phyloP scores from a whole-genome alignment of 163 green algal genomes.

The Scenedesmus sp. region DNA sequence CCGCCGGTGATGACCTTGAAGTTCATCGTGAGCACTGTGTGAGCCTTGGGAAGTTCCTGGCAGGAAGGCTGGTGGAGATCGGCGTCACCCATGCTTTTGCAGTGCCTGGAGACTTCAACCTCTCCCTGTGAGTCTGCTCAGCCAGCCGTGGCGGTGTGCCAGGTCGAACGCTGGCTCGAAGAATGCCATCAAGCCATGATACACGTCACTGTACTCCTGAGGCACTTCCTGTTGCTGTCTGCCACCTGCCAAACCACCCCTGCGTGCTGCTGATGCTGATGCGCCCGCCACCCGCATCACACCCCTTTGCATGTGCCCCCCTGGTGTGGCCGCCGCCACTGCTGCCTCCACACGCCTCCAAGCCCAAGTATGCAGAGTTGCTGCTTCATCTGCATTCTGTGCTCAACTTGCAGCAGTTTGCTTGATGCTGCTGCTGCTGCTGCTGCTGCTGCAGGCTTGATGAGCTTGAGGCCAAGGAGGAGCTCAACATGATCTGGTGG shows the following conservation, averaged over 20 bases:
- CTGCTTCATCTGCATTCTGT: neutral
- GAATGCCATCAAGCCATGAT: too few relatives aligned
- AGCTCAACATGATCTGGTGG: conserved; percentile 51
- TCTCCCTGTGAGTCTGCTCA: conserved; percentile 25
- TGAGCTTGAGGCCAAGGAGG: conserved; percentile 30
- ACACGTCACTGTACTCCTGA: too few relatives aligned
- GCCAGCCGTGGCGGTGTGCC: too few relatives aligned
- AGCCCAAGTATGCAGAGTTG: too few relatives aligned
- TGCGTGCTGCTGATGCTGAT: too few relatives aligned
- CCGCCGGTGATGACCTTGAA: neutral
- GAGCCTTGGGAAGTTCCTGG: conserved; percentile 28
- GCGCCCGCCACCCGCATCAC: too few relatives aligned
- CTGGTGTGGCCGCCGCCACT: neutral
- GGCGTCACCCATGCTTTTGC: conserved; percentile 31
- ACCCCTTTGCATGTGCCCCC: too few relatives aligned
- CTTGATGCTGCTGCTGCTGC: neutral
- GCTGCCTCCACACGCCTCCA: too few relatives aligned
- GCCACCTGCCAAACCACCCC: too few relatives aligned
- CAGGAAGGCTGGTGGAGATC: conserved; percentile 35
- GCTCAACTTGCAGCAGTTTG: neutral
- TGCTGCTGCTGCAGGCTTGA: conserved; percentile 32
- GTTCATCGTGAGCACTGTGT: neutral
- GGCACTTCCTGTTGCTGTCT: too few relatives aligned
- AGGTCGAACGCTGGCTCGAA: too few relatives aligned
- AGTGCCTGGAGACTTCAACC: conserved; percentile 50